Conservation (phyloP, 1,139 yeast species). For the Torulaspora globosa region DNA sequence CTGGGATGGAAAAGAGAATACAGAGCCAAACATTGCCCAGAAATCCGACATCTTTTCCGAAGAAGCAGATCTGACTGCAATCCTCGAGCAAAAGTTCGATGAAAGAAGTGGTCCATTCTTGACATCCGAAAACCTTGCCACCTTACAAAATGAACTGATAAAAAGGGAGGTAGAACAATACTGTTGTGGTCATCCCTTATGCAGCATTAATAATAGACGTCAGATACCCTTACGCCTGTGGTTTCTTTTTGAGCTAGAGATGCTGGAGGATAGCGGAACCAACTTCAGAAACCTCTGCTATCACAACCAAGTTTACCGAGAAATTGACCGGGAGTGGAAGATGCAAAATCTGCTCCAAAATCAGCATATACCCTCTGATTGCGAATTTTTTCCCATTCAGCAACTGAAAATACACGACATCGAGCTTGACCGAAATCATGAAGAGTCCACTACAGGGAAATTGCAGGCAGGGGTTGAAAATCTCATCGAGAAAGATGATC, state of each 20-base stretch:
- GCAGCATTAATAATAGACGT: constrained; percentile 19
- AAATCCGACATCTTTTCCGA: not conserved
- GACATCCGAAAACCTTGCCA: constrained; percentile 18
- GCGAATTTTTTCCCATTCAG: constrained; percentile 13
- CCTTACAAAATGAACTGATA: constrained; percentile 21
- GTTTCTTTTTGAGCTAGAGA: constrained; percentile 35
- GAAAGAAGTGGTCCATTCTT: constrained; percentile 6
- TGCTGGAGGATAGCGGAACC: constrained; percentile 21
- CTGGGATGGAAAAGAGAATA: not conserved
- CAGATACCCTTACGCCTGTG: constrained; percentile 21
- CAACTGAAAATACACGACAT: constrained; percentile 13
- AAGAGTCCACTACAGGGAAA: constrained; percentile 8
- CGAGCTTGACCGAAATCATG: not conserved
- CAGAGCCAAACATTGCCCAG: not conserved
- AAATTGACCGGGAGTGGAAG: constrained; percentile 25
- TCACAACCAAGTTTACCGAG: constrained; percentile 25
- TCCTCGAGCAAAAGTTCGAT: constrained; percentile 8
- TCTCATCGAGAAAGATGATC: constrained; percentile 13
- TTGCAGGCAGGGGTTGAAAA: constrained; percentile 16
- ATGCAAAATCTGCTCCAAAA: constrained; percentile 3
- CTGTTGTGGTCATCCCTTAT: constrained; percentile 22
- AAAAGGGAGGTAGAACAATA: constrained; percentile 14
- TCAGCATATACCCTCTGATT: constrained; percentile 7
- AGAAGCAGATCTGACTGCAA: constrained; percentile 6
- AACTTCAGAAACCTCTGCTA: constrained; percentile 32